Percentiles rank a stretch among this genome's conserved stretches.
Conservation (phyloP, 306 rosid species). For the Lathyrus oleraceus region DNA sequence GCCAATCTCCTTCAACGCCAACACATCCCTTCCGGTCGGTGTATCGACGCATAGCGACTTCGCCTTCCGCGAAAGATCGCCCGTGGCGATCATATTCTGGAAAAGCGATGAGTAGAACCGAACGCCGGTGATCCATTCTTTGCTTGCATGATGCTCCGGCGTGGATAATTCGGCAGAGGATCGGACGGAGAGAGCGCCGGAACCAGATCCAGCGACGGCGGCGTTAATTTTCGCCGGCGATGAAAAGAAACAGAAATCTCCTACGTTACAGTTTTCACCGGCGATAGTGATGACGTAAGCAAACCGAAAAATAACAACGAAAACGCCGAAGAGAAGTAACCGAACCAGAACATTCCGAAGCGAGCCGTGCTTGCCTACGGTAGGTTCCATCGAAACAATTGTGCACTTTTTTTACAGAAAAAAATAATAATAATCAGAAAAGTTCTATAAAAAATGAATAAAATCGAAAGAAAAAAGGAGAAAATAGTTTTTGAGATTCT, state of each 20-base stretch:
- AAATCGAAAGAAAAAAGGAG: background rate
- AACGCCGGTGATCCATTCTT: slow-evolving; percentile 76
- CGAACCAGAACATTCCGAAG: slow-evolving; percentile 59
- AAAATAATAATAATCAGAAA: background rate
- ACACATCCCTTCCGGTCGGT: slow-evolving; percentile 65
- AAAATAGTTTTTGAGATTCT: background rate
- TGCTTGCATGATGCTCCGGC: slow-evolving; percentile 48
- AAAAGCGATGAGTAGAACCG: slow-evolving; percentile 69
- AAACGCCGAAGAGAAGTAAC: slow-evolving; percentile 64
- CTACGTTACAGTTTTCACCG: slow-evolving; percentile 73
- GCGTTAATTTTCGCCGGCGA: slow-evolving; percentile 55
- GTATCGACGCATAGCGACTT: slow-evolving; percentile 72
- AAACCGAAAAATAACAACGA: slow-evolving; percentile 56
- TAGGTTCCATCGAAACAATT: slow-evolving; percentile 54
- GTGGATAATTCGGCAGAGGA: slow-evolving; percentile 5
- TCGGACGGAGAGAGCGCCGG: slow-evolving; percentile 41
- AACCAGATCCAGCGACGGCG: slow-evolving; percentile 43
- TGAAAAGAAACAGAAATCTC: slow-evolving; percentile 77
- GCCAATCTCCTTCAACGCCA: slow-evolving; percentile 67
- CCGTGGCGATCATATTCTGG: slow-evolving; percentile 60
- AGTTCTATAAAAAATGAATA: slow-evolving; percentile 28
- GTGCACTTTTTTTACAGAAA: slow-evolving; percentile 23
- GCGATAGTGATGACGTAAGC: slow-evolving; percentile 74
- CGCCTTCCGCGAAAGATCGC: slow-evolving; percentile 56
- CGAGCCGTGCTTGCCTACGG: slow-evolving; percentile 52